Evolutionary conservation across 306 rosid species (phyloP), one percentile per base, ranked within the genome.

Genomic region (Rosa persica): DNA sequence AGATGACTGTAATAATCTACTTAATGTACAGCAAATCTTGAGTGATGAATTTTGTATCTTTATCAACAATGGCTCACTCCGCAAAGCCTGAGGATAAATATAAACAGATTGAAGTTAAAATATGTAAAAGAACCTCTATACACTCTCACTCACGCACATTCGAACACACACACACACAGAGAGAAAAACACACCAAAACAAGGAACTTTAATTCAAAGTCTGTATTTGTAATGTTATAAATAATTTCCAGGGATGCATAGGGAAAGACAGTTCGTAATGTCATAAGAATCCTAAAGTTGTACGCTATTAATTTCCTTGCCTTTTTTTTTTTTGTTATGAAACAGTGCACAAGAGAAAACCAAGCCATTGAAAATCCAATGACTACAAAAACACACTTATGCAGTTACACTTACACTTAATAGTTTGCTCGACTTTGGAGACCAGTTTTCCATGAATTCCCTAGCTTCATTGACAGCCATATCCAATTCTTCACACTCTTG

Each of bases 401-500:
- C 64, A 34, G 80, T 72, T 78, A 77, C 17, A 62, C 99, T 90
- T 81, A 93, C 98, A 42, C 85, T 82, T 70, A 73, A 83, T 71
- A 95, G 82, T 86, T 81, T 91, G 91, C 98, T 95, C 86, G 46
- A 86, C 88, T 89, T 92, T 40, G 91, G 89, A 74, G 84, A 51
- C 93, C 97, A 89, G 20, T 86, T 88, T 81, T 92, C 98, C 66
- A 92, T 34, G 73, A 91, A 88, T 79, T 95, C 98, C 79, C 89
- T 87, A 25, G 93, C 91, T 82, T 87, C 89, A 68, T 95, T 88
- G 73, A 92, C 91, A 70, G 58, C 78, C 58, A 66, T 58, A 74
- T 95, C 98, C 86, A 95, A 79, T 74, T 85, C 88, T 78, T 91
- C 98, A 78, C 95, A 92, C 83, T 88, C 93, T 83, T 80, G 82